Evolutionary conservation across 2,329 filamentous ascomycete genomes (phyloP), one percentile per base, ranked within the genome.

Genomic region (Ophiostoma perfectum): DNA sequence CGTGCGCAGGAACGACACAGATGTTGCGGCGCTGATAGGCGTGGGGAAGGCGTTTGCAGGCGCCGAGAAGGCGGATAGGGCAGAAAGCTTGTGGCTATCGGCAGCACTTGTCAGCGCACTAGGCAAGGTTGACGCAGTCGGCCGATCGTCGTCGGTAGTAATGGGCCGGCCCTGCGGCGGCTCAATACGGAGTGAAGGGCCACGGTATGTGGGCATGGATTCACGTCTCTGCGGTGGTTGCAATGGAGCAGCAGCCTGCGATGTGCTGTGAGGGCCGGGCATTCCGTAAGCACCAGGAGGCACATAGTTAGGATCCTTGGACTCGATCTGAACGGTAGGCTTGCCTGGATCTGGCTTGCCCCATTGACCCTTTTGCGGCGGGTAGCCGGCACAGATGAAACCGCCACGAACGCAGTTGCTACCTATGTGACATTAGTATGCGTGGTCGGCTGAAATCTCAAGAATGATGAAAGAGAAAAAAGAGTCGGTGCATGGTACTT

Each of bases 381-480:
- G 90, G 78, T 99, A 99, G 66, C 95, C 95, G 73, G 92, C 90
- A 77, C 95, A 99, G 45, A 91, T 82, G 77, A 98, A 98, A 16
- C 91, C 92, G 62, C 95, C 94, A 70, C 92, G 90, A 68, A 90
- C 84, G 79, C 95, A 99, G 75, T 99, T 98, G 76, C 89, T 90
- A 80, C 90, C 91, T 94, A 72, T 39, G 11, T 39, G 5, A 38
- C 14, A 41, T 44, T 44, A 39, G 42, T 36, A 16, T 18, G n/a
- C 8, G 44, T 27, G 27, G 41, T 39, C 45, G 69, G 62, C 70
- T 64, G 42, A 41, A 16, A 16, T 49, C 2, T 14, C 8, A 41
- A 3, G 18, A 0, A 70, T 64, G 42, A 18, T 16, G 16, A 5
- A 47, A 16, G n/a, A 14, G 45, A 5, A 47, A 16, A 5, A 6